Conservation (phyloP, 176 grass and related monocot genomes). For the Oryza officinalis region DNA sequence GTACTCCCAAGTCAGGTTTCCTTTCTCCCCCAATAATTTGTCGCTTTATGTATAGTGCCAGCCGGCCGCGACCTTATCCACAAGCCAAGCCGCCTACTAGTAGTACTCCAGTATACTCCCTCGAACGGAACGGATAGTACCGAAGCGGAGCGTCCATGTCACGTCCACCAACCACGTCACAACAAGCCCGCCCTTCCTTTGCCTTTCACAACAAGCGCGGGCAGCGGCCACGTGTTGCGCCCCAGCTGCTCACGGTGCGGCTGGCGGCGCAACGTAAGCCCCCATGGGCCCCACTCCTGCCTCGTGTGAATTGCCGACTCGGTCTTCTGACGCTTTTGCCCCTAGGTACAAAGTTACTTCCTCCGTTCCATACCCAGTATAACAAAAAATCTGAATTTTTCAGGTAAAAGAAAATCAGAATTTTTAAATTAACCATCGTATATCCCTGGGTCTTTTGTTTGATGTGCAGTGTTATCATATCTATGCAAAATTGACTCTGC, state of each 20-base stretch:
- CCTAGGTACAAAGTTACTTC: neutral
- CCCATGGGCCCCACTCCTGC: too few species aligned
- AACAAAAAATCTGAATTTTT: too few species aligned
- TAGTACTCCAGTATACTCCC: too few species aligned
- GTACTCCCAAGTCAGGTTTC: too few species aligned
- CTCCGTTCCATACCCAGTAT: too few species aligned
- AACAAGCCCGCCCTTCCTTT: neutral
- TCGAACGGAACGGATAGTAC: neutral
- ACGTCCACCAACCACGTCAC: constrained; percentile 1
- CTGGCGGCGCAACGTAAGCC: too few species aligned
- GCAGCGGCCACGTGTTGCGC: neutral
- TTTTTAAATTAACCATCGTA: too few species aligned
- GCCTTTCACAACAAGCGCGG: neutral
- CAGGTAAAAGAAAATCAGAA: too few species aligned
- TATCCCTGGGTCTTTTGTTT: too few species aligned
- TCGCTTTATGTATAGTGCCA: neutral
- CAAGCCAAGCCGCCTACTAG: neutral
- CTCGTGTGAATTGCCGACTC: neutral
- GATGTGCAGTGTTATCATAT: too few species aligned
- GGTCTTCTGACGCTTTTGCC: neutral
- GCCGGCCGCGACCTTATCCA: constrained; percentile 25
- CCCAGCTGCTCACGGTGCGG: neutral
- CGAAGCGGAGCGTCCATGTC: constrained; percentile 6
- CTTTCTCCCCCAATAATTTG: neutral
- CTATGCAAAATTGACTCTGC: too few species aligned